Base-by-base conservation (phyloP, 202 grass and related monocot species). In the Zoysia matrella region DNA sequence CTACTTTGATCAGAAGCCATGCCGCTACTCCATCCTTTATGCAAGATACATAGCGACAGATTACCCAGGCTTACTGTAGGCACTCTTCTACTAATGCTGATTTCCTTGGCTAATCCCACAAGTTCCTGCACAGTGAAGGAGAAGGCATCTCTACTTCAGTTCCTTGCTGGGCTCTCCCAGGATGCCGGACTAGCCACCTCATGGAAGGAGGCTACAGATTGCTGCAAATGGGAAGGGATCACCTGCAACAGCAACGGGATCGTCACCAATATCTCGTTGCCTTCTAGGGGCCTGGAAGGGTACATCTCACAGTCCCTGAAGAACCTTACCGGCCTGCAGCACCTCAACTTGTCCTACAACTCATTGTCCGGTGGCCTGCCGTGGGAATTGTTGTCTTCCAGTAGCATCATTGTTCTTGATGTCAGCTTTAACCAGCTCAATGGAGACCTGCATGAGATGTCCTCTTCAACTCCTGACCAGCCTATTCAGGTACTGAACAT, bases 211-310 rank as follows among this genome's bases (percentile, higher is more conserved):
- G 16, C 10, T 52, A 53, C 75, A 1, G 85, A 78, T 7, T 94
- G 91, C 74, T 91, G 91, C 82, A 49, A 15, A 2, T 94, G 88
- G 91, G 88, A 94, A 86, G 86, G 91, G 0, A 50, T 94, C 52
- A 36, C 71, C 71, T 94, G 91, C 30, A 77, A 58, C 0, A 1
- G 6, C 48, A 56, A 82, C 18, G 8, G 2, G 8, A 60, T 10
- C 0, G 52, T 94, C 65, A 78, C 5, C 3, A 0, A 60, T 4
- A 51, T 94, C 62, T 84, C 43, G 0, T 68, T 94, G 48, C 52
- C 88, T 11, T 83, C 70, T 0, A 88, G 18, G 11, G n/a, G 74
- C 0, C 88, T 94, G 67, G 42, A 75, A 10, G 88, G 88, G 47
- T 0, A 10, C 13, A 94, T 94, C 79, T 55, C 85, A 39, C 47